phyloP scores from a whole-genome alignment of 176 grass and related monocot species.

The Rhynchospora breviuscula region DNA sequence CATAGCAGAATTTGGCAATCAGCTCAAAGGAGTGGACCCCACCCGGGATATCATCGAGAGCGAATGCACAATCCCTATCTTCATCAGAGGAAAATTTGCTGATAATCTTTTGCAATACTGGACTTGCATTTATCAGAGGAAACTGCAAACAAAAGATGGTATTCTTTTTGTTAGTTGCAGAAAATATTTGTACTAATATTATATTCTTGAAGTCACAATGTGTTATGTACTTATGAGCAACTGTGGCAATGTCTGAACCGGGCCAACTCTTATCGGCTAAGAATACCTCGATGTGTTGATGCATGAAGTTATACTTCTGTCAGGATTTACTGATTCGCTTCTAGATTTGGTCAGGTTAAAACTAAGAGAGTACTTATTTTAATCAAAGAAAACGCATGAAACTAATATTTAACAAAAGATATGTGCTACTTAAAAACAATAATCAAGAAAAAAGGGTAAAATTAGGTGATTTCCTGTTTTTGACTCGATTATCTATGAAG shows the following conservation, averaged over 20 bases:
- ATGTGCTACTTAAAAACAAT: too few species aligned
- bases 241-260: too few species aligned
- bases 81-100: conserved; percentile 45
- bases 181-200: neutral
- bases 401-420: neutral
- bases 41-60: conserved; percentile 77
- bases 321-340: neutral
- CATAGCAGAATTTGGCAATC: conserved; percentile 79
- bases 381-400: neutral
- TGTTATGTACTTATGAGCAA: too few species aligned
- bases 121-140: conserved; percentile 76
- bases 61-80: conserved; percentile 53
- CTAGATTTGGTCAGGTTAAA: neutral
- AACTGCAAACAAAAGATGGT: conserved; percentile 43
- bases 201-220: too few species aligned
- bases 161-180: neutral
- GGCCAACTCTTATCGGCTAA: neutral
- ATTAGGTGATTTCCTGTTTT: neutral
- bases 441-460: too few species aligned
- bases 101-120: conserved; percentile 69
- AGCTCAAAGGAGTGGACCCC: conserved; percentile 88
- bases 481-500: too few species aligned
- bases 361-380: neutral
- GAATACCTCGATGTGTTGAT: neutral
- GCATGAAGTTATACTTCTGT: too few species aligned